Base-by-base conservation (phyloP, 495 filamentous ascomycete genomes). In the Aspergillus ostianus region DNA sequence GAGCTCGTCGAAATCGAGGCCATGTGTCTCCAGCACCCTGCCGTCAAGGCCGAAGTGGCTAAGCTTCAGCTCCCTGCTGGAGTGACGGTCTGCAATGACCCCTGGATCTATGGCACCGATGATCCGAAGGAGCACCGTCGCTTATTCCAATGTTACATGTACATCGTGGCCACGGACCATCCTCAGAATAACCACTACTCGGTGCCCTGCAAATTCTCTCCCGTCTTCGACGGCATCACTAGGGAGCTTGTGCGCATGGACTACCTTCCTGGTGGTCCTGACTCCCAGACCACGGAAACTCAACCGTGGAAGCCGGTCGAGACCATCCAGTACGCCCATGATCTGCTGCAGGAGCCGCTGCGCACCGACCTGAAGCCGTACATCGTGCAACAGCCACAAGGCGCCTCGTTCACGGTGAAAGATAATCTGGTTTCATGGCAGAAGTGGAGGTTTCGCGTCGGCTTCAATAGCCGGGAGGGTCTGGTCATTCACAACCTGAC, bases 321-420 rank as follows among this genome's bases (percentile, higher is more conserved):
- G 19, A 67, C 77, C 70, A 87, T 79, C 41, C 76, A 79, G 60
- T 79, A 79, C 52, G 74, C 74, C 0, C 77, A 79, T 55, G 73
- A 78, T 9, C 58, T 79, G 21, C 76, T 76, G 8, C 64, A 70
- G 12, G 69, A 73, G 52, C 65, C 70, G 2, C 47, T 76, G 20
- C 72, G 80, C 29, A 82, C 79, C 49, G 83, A 92, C 67, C 69
- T 94, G 32, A 93, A 93, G 73, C 90, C 91, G 3, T 78, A 92
- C 56, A 84, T 87, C 20, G 85, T 94, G 0, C 73, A 86, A 46
- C 91, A 94, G 64, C 91, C 91, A 0, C 82, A 93, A 60, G 91
- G 91, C 0, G 82, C 85, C 10, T 90, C 87, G 10, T 96, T 94
- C 70, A 71, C 48, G 46, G 70, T 75, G 8, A 53, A 65, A 7